Conservation (phyloP, 2,329 filamentous ascomycete genomes). For the Claviceps humidiphila region DNA sequence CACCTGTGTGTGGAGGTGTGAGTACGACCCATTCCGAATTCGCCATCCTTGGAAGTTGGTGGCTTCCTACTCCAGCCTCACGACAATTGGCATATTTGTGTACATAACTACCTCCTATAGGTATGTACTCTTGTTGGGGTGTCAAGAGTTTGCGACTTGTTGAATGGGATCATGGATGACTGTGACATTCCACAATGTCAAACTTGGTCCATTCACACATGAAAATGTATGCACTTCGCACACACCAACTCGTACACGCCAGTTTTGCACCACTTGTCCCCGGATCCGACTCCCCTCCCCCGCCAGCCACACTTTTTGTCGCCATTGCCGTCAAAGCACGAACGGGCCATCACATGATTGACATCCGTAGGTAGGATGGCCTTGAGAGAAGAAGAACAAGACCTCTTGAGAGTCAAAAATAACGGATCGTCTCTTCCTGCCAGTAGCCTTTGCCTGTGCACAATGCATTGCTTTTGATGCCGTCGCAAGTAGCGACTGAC, state of each 20-base stretch:
- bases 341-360: background rate
- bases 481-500: background rate
- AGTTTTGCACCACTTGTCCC: no score
- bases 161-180: background rate
- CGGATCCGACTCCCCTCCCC: background rate
- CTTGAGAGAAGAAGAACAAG: background rate
- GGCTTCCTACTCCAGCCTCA: background rate
- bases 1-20: no score
- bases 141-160: background rate
- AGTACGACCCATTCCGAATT: background rate
- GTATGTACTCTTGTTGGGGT: background rate
- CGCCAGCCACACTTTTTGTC: background rate
- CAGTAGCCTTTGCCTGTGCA: background rate
- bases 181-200: background rate
- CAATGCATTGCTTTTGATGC: background rate
- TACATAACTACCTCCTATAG: no score
- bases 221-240: background rate
- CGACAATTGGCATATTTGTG: background rate
- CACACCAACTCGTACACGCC: no score
- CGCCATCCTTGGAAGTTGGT: background rate
- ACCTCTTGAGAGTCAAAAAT: background rate
- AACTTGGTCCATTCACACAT: background rate
- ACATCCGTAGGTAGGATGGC: no score
- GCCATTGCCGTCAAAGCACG: background rate
- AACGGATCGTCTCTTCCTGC: background rate